These are phyloP conservation scores for Monosporozyma yasuniensis DNA, from an alignment of 805 yeast species.

Conservation along the genomic window DNA sequence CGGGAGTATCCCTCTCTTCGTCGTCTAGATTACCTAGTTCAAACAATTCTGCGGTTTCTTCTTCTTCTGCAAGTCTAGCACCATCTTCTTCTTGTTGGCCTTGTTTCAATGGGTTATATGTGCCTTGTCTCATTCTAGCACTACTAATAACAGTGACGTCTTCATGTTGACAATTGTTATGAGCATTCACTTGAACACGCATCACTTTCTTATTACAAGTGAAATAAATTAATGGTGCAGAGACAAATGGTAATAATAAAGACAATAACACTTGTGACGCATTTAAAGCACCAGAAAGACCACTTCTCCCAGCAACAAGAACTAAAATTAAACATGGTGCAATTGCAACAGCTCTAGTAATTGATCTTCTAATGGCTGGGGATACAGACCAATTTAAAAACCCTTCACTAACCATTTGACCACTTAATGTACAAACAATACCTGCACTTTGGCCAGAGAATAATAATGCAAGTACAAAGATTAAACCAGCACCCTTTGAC, in stretches of 20 bases:
- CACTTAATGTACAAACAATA: slow-evolving; percentile 88
- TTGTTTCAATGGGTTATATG: not conserved
- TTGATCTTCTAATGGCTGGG: slow-evolving; percentile 70
- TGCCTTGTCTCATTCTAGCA: not conserved
- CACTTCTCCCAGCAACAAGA: slow-evolving; percentile 68
- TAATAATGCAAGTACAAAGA: slow-evolving; percentile 76
- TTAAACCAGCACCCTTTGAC: slow-evolving; percentile 70
- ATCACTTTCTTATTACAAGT: slow-evolving; percentile 62
- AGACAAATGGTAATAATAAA: slow-evolving; percentile 71
- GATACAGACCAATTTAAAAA: slow-evolving; percentile 72
- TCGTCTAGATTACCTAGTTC: not conserved
- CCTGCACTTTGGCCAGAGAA: slow-evolving; percentile 92
- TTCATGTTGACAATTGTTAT: slow-evolving; percentile 7
- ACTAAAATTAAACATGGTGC: slow-evolving; percentile 78
- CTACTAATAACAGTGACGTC: not conserved
- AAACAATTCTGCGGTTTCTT: not conserved
- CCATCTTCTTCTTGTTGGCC: not conserved
- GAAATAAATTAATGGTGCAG: slow-evolving; percentile 79
- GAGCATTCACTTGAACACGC: slow-evolving; percentile 39
- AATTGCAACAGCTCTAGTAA: slow-evolving; percentile 78
- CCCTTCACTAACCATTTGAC: slow-evolving; percentile 93
- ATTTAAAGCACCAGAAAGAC: slow-evolving; percentile 66
- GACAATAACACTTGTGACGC: slow-evolving; percentile 81
- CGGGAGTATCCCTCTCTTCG: not conserved
- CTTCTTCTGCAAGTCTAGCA: not conserved